A percentile compares a stretch with the other conserved stretches of the same genome.
Conservation (phyloP, 2,329 filamentous ascomycete genomes). For the Arthrobotrys entomopaga region DNA sequence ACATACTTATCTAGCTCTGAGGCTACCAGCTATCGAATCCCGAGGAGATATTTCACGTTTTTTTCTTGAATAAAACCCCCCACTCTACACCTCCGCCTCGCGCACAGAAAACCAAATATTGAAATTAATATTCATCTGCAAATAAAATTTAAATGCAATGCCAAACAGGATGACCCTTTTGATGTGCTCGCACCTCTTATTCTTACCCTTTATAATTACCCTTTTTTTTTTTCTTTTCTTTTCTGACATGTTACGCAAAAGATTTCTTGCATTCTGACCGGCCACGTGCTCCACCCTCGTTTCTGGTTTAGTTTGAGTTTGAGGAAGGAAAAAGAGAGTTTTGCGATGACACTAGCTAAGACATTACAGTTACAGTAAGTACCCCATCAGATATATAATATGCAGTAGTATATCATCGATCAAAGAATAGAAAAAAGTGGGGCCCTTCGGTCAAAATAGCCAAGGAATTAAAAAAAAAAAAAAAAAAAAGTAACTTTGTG, state of each 20-base stretch:
- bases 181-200: conserved; percentile 12
- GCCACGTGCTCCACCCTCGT: conserved; percentile 49
- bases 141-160: no score
- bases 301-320: conserved; percentile 18
- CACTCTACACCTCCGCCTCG: conserved; percentile 3
- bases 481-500: neutral
- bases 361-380: no score
- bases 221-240: neutral
- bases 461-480: no score
- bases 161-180: conserved; percentile 3
- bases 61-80: no score
- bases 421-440: neutral
- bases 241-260: conserved; percentile 53
- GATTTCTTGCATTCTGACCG: conserved; percentile 49
- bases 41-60: conserved; percentile 4
- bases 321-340: no score
- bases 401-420: no score
- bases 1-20: no score
- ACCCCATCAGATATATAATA: conserved; percentile 2
- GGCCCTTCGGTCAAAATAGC: neutral
- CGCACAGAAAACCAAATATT: no score
- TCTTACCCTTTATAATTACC: no score
- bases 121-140: conserved; percentile 27
- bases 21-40: no score
- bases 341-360: no score